These are phyloP conservation scores for Daphne laureola DNA, from an alignment of 441 rosid genomes.

Conservation along the genomic window DNA sequence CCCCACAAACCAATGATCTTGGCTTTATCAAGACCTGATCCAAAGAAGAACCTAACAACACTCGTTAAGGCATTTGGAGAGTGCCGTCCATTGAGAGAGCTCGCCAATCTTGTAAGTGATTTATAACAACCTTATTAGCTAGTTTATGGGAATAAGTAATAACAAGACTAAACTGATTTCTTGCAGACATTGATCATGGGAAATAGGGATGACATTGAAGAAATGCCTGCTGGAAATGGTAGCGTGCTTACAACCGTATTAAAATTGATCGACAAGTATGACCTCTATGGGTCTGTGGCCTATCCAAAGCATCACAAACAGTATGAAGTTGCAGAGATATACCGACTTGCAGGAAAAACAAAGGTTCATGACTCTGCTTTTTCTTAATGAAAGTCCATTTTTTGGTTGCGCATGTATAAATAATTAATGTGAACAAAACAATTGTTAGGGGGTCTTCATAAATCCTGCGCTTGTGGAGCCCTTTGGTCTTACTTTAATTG, in stretches of 20 bases:
- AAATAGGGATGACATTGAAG: slow-evolving; percentile 87
- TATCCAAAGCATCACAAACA: slow-evolving; percentile 98
- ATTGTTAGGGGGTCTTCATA: slow-evolving; percentile 82
- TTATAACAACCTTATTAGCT: slow-evolving; percentile 4
- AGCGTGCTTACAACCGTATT: slow-evolving; percentile 80
- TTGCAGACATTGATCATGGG: slow-evolving; percentile 93
- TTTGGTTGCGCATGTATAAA: not conserved
- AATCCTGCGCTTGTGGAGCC: slow-evolving; percentile 98
- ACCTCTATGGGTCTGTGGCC: slow-evolving; percentile 89
- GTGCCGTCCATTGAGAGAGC: slow-evolving; percentile 85
- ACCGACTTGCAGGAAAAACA: slow-evolving; percentile 82
- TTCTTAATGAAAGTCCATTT: slow-evolving; percentile 11
- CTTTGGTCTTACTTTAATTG: slow-evolving; percentile 92
- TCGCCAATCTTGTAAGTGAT: slow-evolving; percentile 78
- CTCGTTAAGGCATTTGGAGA: slow-evolving; percentile 93
- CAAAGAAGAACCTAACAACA: slow-evolving; percentile 93
- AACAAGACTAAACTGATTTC: slow-evolving; percentile 11
- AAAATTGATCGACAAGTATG: slow-evolving; percentile 86
- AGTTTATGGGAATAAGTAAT: not conserved
- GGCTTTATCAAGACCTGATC: slow-evolving; percentile 95
- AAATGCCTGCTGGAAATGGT: slow-evolving; percentile 72
- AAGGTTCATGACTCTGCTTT: slow-evolving; percentile 36
- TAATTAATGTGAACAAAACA: slow-evolving; percentile 5
- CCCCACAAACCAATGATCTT: slow-evolving; percentile 96
- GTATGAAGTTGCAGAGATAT: slow-evolving; percentile 90